Conservation (phyloP, 2,329 filamentous ascomycete species). For the Claviceps sp. region DNA sequence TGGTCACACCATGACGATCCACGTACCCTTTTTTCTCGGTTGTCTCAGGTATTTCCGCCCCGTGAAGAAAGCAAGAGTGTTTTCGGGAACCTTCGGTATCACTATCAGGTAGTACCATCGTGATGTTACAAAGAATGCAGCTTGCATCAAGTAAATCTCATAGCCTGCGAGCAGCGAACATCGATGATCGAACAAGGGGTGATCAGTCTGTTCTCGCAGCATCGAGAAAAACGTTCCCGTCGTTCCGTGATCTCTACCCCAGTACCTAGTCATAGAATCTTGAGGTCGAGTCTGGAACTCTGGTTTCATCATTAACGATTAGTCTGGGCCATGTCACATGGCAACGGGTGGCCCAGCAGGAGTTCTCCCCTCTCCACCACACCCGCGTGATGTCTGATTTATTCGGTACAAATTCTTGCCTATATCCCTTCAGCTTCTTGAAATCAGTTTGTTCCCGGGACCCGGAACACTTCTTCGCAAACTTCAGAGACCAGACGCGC, state of each 20-base stretch:
- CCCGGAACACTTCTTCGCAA: not conserved
- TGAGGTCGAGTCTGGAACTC: not conserved
- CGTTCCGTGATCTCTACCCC: not conserved
- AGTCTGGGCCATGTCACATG: not conserved
- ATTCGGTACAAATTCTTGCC: not conserved
- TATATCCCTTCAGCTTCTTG: not conserved
- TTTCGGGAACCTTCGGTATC: not conserved
- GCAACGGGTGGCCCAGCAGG: not conserved
- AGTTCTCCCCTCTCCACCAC: conserved; percentile 1
- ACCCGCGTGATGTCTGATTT: not conserved
- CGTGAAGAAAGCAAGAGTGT: not conserved
- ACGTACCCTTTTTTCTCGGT: not conserved
- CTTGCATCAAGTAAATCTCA: too few species aligned
- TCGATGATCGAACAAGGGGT: too few species aligned
- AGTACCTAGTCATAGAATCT: not conserved
- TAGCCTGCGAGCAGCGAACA: too few species aligned
- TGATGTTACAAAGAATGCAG: not conserved
- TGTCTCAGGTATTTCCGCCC: not conserved
- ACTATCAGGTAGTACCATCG: not conserved
- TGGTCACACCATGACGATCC: too few species aligned
- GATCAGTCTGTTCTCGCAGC: not conserved
- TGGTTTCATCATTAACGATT: not conserved
- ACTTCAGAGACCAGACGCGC: not conserved
- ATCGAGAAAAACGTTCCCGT: not conserved
- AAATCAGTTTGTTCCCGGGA: not conserved